Evolutionary conservation across 257 asterid genomes (phyloP).

Genomic region (Ballota nigra): DNA sequence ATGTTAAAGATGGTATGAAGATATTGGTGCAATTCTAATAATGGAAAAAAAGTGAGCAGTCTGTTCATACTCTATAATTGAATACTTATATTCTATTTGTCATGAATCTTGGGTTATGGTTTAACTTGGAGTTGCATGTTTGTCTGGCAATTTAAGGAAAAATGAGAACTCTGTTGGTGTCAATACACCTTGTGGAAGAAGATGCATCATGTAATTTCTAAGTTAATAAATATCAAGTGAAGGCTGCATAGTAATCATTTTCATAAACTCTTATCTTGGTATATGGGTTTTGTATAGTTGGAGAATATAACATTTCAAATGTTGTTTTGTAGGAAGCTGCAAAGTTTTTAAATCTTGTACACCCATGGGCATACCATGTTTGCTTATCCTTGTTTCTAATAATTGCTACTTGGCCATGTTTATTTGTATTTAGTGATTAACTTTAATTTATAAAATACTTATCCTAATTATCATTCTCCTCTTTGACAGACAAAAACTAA

Average conservation of each 20-base stretch:
- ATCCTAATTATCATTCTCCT: conserved; percentile 16
- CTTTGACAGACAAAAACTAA: conserved; percentile 75
- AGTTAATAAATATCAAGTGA: neutral
- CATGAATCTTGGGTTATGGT: no score
- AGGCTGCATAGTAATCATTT: neutral
- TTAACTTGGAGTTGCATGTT: neutral
- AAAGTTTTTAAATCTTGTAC: neutral
- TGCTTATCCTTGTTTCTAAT: conserved; percentile 8
- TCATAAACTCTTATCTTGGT: neutral
- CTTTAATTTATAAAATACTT: neutral
- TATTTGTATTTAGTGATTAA: neutral
- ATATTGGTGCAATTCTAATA: no score
- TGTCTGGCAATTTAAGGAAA: neutral
- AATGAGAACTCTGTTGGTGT: neutral
- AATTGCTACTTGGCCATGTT: neutral
- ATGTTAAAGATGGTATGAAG: no score
- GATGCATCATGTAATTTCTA: neutral
- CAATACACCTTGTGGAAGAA: neutral
- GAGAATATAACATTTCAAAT: neutral
- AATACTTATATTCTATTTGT: no score
- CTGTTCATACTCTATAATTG: no score
- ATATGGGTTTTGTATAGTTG: conserved; percentile 15
- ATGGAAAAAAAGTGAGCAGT: no score
- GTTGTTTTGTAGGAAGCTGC: conserved; percentile 4
- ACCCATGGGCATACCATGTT: neutral